Evolutionary conservation across 2,329 filamentous ascomycete genomes (phyloP).

Genomic region (Cryphonectria radicalis): DNA sequence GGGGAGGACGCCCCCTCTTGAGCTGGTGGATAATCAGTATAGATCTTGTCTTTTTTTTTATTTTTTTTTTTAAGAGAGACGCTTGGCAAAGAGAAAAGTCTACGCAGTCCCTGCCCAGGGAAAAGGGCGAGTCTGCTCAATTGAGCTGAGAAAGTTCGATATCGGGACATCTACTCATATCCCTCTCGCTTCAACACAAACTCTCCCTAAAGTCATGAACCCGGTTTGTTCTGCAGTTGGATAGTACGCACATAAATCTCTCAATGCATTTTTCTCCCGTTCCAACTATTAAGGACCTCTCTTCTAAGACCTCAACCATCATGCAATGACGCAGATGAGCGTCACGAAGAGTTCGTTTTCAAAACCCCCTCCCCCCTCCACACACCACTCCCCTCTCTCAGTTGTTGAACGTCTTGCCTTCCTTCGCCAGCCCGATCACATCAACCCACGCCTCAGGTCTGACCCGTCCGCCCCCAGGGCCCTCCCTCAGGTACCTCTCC

Average conservation of each 20-base stretch:
- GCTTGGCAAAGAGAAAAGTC: background rate
- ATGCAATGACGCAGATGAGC: background rate
- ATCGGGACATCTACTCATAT: background rate
- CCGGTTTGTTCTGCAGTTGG: background rate
- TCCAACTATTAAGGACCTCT: background rate
- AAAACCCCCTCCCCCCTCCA: background rate
- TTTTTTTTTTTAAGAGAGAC: background rate
- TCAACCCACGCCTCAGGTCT: slow-evolving; percentile 63
- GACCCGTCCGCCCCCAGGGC: slow-evolving; percentile 52
- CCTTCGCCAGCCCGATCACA: slow-evolving; percentile 49
- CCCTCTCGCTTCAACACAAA: background rate
- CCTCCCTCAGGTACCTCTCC: slow-evolving; percentile 58
- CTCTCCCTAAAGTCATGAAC: no score
- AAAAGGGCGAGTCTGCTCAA: background rate
- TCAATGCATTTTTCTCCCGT: background rate
- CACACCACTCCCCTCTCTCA: background rate
- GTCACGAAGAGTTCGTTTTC: background rate
- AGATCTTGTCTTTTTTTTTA: background rate
- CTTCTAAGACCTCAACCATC: background rate
- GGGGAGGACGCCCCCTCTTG: background rate
- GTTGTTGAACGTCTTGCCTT: slow-evolving; percentile 24
- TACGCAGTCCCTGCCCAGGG: background rate
- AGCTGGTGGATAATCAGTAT: background rate
- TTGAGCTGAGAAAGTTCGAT: background rate
- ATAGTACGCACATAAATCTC: background rate